Base-by-base conservation (phyloP, 2,329 filamentous ascomycete genomes). In the Fusarium coicis region DNA sequence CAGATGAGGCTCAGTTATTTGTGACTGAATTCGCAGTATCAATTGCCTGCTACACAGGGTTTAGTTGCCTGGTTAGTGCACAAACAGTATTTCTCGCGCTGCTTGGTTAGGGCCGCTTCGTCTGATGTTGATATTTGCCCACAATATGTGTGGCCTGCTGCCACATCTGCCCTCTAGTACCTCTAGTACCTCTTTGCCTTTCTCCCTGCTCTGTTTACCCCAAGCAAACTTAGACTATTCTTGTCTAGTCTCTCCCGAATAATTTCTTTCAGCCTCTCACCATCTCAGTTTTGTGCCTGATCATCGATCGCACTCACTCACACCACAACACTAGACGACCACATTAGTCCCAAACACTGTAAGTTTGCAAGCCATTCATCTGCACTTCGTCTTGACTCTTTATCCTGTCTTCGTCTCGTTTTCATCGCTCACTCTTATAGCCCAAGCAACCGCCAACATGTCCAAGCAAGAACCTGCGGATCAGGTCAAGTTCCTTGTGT, bases 401-500 rank as follows among this genome's bases (percentile, higher is more conserved):
- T 26, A 2, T 26, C 5, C 1, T 28, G n/a, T 2, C n/a, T 55
- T 21, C 18, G 5, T n/a, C 10, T 62, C 30, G 15, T n/a, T 10
- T 55, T 36, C 43, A 18, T 34, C 16, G 34, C 63, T 60, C 11
- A 72, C 44, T 47, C 44, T 56, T 28, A 44, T 34, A 76, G 65
- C 34, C 23, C n/a, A 54, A 76, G 57, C 57, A 79, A 66, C 71
- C 61, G 60, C 43, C 78, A 84, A 73, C 16, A 91, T 90, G 88
- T 83, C 87, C 43, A 79, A 83, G 65, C 81, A 83, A 28, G 86
- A 88, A 34, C 83, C 87, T 26, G 85, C 89, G 34, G 81, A 82
- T 0, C 90, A 92, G 74, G 86, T 93, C 81, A 87, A 86, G 69
- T 93, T 93, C 79, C 84, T 93, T 30, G 86, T 93, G 54, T 84